Base-by-base conservation (phyloP, 495 filamentous ascomycete genomes). In the Aspergillus sparsus region DNA sequence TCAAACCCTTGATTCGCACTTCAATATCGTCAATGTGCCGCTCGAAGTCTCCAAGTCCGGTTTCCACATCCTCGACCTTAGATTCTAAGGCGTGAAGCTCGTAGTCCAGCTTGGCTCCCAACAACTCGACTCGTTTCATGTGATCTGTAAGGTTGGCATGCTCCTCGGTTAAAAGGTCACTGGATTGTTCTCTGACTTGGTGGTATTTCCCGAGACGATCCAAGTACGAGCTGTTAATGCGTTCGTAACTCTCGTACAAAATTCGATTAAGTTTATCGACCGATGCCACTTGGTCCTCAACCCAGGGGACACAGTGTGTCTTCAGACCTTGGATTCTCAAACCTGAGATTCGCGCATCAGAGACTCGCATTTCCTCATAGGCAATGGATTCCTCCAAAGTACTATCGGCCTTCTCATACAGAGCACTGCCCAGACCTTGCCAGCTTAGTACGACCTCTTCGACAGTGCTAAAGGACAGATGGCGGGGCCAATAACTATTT, bases 81-180 rank as follows among this genome's bases (percentile, higher is more conserved):
- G 87, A 87, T 50, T 88, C 81, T 21, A 98, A 77, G 21, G 85
- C 88, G 53, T 85, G 83, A 37, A 98, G 84, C 75, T 98, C 95
- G 71, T 98, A 98, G 66, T 98, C 93, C 60, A 98, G 79, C 79
- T 93, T 94, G 18, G 91, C 90, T 6, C 87, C 86, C 44, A 97
- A 77, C 18, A 87, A 78, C 69, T 97, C 95, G 16, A 97, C 82
- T 60, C 92, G 90, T 69, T 87, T 89, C 56, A 95, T 80, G 33
- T 80, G 81, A 59, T 97, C 94, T 32, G 80, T 85, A 51, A 96
- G 74, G 32, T 82, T 74, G 33, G 79, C 74, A 32, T 85, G 80
- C 75, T 95, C 88, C 33, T 87, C 83, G 1, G 77, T 77, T 8
- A 96, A 68, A 18, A 90, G 75, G 53, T 91, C 86, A 52, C 85